Evolutionary conservation across 2,329 filamentous ascomycete genomes (phyloP), one percentile per base, ranked within the genome.

Genomic region (Fusarium illudens): DNA sequence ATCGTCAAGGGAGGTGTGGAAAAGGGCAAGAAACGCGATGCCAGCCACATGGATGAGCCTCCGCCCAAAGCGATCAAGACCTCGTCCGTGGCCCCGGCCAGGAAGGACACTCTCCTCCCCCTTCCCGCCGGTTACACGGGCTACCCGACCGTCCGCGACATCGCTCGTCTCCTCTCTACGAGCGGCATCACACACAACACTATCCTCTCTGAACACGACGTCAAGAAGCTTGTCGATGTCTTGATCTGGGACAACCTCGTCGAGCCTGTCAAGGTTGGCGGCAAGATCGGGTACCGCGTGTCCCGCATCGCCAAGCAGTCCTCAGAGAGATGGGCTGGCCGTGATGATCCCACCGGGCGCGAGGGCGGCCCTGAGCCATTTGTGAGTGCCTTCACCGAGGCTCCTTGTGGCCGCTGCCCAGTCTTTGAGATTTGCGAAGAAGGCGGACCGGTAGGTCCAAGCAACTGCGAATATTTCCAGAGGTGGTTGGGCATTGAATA

Each of bases 351-450:
- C 11, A 74, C 77, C 4, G 78, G 78, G 6, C 71, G 75, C 20
- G 76, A 78, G 33, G 78, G 75, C 6, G 83, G 79, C 5, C 83
- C 72, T 59, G 82, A 83, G 52, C 79, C 82, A 15, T 80, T 80
- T 54, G 74, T 84, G 70, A 97, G 94, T 71, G 92, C 92, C 4
- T 88, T 95, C 70, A 96, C 92, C 2, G 94, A 97, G 78, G 90
- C 91, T 3, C 96, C 96, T 1, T 99, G 96, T 78, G 94, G 95
- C 2, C 86, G 89, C 58, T 99, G 96, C 78, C 96, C 96, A 0
- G 95, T 97, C 3, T 97, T 97, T 77, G 91, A 96, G 60, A 85
- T 98, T 2, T 99, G 96, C 77, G 91, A 93, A 69, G 93, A 97
- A 64, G 94, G 93, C 7, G 95, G 95, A 0, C 93, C 94, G 0